phyloP scores from a whole-genome alignment of 495 filamentous ascomycete genomes.

The Annulohypoxylon stygium region DNA sequence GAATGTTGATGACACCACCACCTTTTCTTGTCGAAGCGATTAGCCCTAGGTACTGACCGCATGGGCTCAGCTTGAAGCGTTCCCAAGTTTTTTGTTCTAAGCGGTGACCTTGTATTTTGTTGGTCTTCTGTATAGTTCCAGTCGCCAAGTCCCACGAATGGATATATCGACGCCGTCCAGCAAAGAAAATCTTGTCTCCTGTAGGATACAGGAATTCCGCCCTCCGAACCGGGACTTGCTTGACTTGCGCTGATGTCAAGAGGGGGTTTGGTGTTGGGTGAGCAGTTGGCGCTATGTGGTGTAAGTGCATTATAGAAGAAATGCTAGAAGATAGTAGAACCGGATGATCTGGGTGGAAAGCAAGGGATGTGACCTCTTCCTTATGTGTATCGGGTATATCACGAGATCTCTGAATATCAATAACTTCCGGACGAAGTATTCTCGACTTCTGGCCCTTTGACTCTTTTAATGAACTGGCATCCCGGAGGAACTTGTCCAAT shows the following conservation, averaged over 20 bases:
- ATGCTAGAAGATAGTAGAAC: constrained; percentile 90
- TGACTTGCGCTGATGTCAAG: constrained; percentile 88
- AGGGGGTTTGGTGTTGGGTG: constrained; percentile 83
- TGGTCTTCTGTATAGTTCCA: constrained; percentile 82
- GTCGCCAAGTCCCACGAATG: constrained; percentile 91
- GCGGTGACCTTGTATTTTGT: constrained; percentile 82
- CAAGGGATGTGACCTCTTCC: constrained; percentile 84
- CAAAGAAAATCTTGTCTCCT: constrained; percentile 80
- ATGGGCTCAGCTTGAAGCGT: constrained; percentile 84
- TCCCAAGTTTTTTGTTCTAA: constrained; percentile 92
- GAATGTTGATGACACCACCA: constrained; percentile 87
- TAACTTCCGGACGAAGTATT: constrained; percentile 83
- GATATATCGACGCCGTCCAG: constrained; percentile 89
- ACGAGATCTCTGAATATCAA: constrained; percentile 79
- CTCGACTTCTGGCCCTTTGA: constrained; percentile 62
- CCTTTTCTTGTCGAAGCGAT: constrained; percentile 82
- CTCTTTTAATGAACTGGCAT: constrained; percentile 67
- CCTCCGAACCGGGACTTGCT: constrained; percentile 81
- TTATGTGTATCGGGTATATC: constrained; percentile 66
- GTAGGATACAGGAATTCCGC: constrained; percentile 76
- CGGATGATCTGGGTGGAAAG: constrained; percentile 89
- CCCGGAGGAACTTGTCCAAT: constrained; percentile 81
- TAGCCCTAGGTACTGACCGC: constrained; percentile 85
- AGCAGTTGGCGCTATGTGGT: constrained; percentile 84
- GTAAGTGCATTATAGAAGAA: constrained; percentile 85